Evolutionary conservation across 179 eudicot species (phyloP).

Genomic region (Silene noctiflora): DNA sequence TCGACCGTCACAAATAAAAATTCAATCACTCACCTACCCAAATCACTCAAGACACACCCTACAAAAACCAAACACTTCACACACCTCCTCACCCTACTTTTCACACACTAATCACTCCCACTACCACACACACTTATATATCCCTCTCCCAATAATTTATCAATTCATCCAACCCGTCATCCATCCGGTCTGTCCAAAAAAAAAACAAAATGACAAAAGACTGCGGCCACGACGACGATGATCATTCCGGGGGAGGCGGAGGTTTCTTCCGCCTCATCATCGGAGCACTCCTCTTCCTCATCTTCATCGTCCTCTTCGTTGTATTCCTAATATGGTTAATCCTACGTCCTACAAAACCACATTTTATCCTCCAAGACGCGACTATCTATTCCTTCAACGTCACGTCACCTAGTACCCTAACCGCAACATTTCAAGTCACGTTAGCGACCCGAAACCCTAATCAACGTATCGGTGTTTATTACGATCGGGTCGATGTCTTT

Average conservation of each 20-base stretch:
- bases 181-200: not conserved
- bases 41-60: slow-evolving; percentile 8
- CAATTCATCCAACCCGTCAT: not conserved
- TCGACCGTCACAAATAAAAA: too few relatives aligned
- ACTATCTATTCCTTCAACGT: slow-evolving; percentile 64
- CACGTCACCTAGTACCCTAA: slow-evolving; percentile 44
- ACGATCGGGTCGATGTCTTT: slow-evolving; percentile 57
- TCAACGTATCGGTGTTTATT: slow-evolving; percentile 60
- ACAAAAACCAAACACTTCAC: not conserved
- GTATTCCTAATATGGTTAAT: slow-evolving; percentile 38
- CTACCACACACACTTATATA: slow-evolving; percentile 12
- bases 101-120: not conserved
- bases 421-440: slow-evolving; percentile 58
- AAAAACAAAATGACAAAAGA: slow-evolving; percentile 29
- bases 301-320: slow-evolving; percentile 32
- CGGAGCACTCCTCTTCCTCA: slow-evolving; percentile 16
- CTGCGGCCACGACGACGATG: slow-evolving; percentile 39
- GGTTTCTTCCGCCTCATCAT: slow-evolving; percentile 15
- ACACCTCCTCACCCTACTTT: not conserved
- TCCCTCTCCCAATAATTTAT: not conserved
- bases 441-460: slow-evolving; percentile 63
- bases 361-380: slow-evolving; percentile 65
- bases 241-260: not conserved
- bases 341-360: slow-evolving; percentile 70
- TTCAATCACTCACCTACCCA: slow-evolving; percentile 13